Conservation (phyloP, 2,329 filamentous ascomycete genomes). For the Phoma sp. region DNA sequence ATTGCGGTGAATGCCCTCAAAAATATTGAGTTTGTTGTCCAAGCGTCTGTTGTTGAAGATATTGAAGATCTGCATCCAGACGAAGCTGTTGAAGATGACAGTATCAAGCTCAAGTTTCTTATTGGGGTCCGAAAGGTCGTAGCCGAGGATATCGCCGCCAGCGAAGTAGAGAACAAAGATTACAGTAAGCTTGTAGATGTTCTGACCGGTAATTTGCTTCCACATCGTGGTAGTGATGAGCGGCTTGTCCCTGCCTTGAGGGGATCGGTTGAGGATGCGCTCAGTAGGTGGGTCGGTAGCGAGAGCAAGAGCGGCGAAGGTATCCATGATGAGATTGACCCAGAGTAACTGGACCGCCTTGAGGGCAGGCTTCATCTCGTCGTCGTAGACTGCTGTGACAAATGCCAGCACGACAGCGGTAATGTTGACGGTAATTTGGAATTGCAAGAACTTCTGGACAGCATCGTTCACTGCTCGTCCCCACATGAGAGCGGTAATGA, state of each 20-base stretch:
- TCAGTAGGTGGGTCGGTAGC: constrained; percentile 97
- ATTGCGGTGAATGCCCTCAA: constrained; percentile 64
- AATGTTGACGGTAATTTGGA: constrained; percentile 97
- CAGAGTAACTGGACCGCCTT: constrained; percentile 95
- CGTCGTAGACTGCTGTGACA: constrained; percentile 86
- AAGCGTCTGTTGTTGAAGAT: constrained; percentile 70
- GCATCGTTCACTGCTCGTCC: constrained; percentile 98
- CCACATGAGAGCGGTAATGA: constrained; percentile 92
- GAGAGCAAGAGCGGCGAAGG: constrained; percentile 90
- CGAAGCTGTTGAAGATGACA: constrained; percentile 72
- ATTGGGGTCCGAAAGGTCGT: constrained; percentile 49
- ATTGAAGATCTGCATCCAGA: constrained; percentile 78
- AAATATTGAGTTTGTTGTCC: constrained; percentile 68
- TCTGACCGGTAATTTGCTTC: constrained; percentile 70
- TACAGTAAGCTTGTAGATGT: constrained; percentile 66
- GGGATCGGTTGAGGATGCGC: constrained; percentile 90
- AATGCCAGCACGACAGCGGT: constrained; percentile 98
- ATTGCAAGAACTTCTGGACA: constrained; percentile 95
- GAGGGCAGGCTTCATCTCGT: constrained; percentile 85
- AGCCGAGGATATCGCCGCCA: constrained; percentile 62
- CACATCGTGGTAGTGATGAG: constrained; percentile 71
- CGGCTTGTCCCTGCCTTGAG: constrained; percentile 85
- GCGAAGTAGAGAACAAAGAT: constrained; percentile 68
- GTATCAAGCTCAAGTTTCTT: constrained; percentile 60
- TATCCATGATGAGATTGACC: constrained; percentile 97